Evolutionary conservation across 192 early-diverging fungal species (phyloP).

Genomic region (Entophlyctis luteolus): DNA sequence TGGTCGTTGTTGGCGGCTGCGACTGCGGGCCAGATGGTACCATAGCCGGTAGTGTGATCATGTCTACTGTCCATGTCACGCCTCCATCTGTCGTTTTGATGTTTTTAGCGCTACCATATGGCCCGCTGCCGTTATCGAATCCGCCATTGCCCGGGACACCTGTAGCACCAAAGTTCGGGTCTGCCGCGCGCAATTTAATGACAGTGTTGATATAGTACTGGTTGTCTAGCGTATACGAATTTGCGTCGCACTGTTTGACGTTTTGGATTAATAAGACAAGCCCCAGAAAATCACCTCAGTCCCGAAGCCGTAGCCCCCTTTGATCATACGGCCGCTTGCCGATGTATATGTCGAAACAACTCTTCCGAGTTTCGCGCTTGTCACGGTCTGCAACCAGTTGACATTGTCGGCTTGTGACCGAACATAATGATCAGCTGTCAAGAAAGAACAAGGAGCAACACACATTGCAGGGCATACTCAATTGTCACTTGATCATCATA

Average conservation of each 20-base stretch:
- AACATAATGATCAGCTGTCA: too few species aligned
- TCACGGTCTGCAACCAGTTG: background rate
- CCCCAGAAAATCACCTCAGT: too few species aligned
- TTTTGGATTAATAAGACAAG: too few species aligned
- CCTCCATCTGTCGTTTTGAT: background rate
- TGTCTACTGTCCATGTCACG: background rate
- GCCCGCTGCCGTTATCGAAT: background rate
- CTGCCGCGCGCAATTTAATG: background rate
- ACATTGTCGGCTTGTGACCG: background rate
- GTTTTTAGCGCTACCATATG: background rate
- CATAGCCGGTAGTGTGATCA: background rate
- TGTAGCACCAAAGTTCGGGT: background rate
- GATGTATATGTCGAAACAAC: background rate
- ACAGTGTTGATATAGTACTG: background rate
- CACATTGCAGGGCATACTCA: background rate
- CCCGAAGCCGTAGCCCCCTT: background rate
- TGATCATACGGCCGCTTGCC: background rate
- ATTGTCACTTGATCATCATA: background rate
- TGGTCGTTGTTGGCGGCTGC: background rate
- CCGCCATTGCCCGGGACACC: background rate
- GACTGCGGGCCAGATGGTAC: background rate
- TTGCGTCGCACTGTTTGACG: too few species aligned
- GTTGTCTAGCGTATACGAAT: background rate
- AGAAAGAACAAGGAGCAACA: too few species aligned
- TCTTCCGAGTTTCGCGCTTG: background rate